Percentiles rank a stretch among this genome's conserved stretches.
Evolutionary conservation across 176 grass and related monocot species (phyloP).

Genomic region (Melocanna baccifera): DNA sequence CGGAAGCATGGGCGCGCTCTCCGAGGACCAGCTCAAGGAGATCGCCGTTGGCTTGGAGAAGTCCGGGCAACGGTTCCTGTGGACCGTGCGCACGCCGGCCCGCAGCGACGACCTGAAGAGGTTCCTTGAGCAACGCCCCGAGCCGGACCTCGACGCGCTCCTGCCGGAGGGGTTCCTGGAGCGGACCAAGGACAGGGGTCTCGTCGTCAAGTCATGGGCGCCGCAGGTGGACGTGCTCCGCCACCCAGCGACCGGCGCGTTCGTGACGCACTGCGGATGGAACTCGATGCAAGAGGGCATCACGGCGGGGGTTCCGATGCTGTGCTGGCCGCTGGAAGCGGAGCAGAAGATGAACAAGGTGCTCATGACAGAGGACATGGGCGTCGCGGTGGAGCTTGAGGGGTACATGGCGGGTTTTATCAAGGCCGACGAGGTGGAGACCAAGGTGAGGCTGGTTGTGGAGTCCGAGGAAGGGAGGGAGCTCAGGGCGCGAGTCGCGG

Average conservation of each 20-base stretch:
- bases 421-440: not conserved
- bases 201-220: slow-evolving; percentile 46
- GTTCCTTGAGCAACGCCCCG: not conserved
- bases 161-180: slow-evolving; percentile 34
- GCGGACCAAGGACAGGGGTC: slow-evolving; percentile 15
- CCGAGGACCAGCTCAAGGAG: not conserved
- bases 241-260: slow-evolving; percentile 27
- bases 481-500: not conserved
- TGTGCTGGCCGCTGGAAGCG: slow-evolving; percentile 38
- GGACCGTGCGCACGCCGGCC: slow-evolving; percentile 3
- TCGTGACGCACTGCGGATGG: slow-evolving; percentile 56
- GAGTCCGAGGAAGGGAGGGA: not conserved
- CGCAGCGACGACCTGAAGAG: not conserved
- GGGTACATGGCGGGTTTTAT: slow-evolving; percentile 29
- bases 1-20: not conserved
- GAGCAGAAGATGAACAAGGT: slow-evolving; percentile 70
- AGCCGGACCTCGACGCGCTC: not conserved
- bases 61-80: no score
- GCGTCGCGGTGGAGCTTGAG: slow-evolving; percentile 2
- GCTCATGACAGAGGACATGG: slow-evolving; percentile 33
- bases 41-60: not conserved
- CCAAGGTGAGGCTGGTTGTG: slow-evolving; percentile 28
- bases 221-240: slow-evolving; percentile 44
- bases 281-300: slow-evolving; percentile 39
- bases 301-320: slow-evolving; percentile 28